Evolutionary conservation across 208 protist species (phyloP), one percentile per base, ranked within the genome.

Genomic region (Trypanosoma avium): DNA sequence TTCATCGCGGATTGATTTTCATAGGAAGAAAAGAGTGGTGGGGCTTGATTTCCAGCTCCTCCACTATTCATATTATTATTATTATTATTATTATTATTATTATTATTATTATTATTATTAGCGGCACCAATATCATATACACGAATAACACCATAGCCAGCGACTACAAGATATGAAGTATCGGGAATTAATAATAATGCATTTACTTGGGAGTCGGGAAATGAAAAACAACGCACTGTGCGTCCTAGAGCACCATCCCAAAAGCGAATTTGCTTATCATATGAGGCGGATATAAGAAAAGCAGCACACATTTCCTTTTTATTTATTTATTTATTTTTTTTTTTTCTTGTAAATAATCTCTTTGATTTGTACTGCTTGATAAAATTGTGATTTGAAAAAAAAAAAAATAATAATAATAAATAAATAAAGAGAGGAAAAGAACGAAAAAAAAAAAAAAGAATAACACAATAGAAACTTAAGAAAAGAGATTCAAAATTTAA

Each of bases 181-280:
- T 88, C 77, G 0, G 74, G 76, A 35, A 90, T 59, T 1, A 89
- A 17, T 12, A 76, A 70, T 10, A 95, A 38, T n/a, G 70, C 73
- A 64, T 95, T 95, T 26, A 95, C 77, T 59, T 95, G 88, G 12
- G 83, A 91, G 62, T 92, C 88, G 22, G 75, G 73, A 47, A 95
- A 95, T 1, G 73, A 49, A 52, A 95, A 89, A 68, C 67, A 76
- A 45, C 86, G 77, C 26, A 91, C 70, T 0, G 78, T 92, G 35
- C 86, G 83, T n/a, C 85, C 83, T 0, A 75, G 78, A 0, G 80
- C 70, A 0, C 76, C 77, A 47, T 95, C 84, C 86, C 88, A 95
- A 40, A 90, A 76, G 29, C 84, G 88, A 22, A 95, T 80, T 61
- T 95, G 82, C 66, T 90, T 92, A 63, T 95, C 88, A 47, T 95